A percentile compares a stretch with the other conserved stretches of the same genome.
phyloP scores from a whole-genome alignment of 371 early-diverging fungal species.

The Lichtheimia ornata region DNA sequence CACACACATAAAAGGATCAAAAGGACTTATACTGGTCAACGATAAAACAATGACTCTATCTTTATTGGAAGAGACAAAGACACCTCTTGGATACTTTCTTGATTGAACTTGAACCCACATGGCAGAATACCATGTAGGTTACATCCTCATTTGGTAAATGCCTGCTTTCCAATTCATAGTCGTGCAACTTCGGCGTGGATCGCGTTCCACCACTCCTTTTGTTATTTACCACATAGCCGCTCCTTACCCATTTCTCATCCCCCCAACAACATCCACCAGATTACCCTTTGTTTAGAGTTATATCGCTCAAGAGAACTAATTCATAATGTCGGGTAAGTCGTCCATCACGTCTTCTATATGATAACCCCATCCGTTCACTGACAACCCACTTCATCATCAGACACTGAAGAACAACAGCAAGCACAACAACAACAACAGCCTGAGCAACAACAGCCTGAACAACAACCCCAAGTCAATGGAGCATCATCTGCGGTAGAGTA shows the following conservation, averaged over 20 bases:
- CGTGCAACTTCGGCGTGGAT: background rate
- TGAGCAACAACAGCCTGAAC: conserved; percentile 8
- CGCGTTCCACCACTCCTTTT: background rate
- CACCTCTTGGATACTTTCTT: too few relatives aligned
- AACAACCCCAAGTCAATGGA: conserved; percentile 27
- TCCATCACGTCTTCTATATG: background rate
- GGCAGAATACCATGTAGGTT: background rate
- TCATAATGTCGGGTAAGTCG: conserved; percentile 8
- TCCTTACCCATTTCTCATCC: background rate
- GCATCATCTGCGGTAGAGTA: conserved; percentile 34
- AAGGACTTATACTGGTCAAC: too few relatives aligned
- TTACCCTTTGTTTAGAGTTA: background rate
- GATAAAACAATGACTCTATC: too few relatives aligned
- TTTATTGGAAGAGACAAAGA: too few relatives aligned
- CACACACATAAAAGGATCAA: too few relatives aligned
- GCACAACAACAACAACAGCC: background rate
- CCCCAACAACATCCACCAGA: background rate
- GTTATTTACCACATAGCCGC: background rate
- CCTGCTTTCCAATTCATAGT: background rate
- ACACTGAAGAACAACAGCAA: too few relatives aligned
- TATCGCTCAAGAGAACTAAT: background rate
- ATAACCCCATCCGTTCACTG: background rate
- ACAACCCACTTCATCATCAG: too few relatives aligned
- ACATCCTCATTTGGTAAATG: background rate
- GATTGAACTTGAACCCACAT: background rate